Evolutionary conservation across 768 basidiomycete species (phyloP).

Genomic region (Russula emetica): DNA sequence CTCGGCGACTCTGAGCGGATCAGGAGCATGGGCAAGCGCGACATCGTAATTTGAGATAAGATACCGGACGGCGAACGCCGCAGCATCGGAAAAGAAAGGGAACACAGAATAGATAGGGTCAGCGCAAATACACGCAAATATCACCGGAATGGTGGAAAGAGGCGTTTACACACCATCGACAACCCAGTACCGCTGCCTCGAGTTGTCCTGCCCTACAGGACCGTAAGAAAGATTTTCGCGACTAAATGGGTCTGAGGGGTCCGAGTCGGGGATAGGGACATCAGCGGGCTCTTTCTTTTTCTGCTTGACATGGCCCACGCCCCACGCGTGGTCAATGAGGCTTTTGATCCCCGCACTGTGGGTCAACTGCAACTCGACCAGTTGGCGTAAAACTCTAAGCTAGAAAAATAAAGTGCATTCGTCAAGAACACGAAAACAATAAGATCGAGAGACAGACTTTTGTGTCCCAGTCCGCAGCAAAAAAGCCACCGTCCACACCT

Average conservation of each 20-base stretch:
- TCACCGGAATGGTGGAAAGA: constrained; percentile 30
- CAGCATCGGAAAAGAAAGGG: constrained; percentile 42
- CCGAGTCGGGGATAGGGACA: constrained; percentile 49
- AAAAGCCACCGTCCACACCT: constrained; percentile 65
- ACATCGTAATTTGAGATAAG: constrained; percentile 30
- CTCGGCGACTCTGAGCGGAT: constrained; percentile 68
- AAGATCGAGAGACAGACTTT: constrained; percentile 53
- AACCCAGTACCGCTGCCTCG: constrained; percentile 79
- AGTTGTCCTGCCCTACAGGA: constrained; percentile 73
- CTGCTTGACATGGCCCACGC: constrained; percentile 77
- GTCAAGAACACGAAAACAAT: constrained; percentile 29
- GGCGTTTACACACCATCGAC: constrained; percentile 77
- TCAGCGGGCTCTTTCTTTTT: constrained; percentile 68
- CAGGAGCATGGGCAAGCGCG: constrained; percentile 17
- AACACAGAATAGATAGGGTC: constrained; percentile 35
- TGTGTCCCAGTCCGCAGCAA: constrained; percentile 73
- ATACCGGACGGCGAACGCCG: constrained; percentile 36
- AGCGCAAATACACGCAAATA: constrained; percentile 74
- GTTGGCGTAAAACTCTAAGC: constrained; percentile 79
- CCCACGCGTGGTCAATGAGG: constrained; percentile 80
- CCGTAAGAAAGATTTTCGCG: constrained; percentile 59
- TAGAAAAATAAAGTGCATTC: constrained; percentile 33
- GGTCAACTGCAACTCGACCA: constrained; percentile 78
- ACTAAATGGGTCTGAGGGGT: constrained; percentile 58
- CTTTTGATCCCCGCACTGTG: constrained; percentile 66